A percentile compares a stretch with the other conserved stretches of the same genome.
These are phyloP conservation scores for Casuarina glauca DNA, from an alignment of 306 rosid species.

Conservation along the genomic window DNA sequence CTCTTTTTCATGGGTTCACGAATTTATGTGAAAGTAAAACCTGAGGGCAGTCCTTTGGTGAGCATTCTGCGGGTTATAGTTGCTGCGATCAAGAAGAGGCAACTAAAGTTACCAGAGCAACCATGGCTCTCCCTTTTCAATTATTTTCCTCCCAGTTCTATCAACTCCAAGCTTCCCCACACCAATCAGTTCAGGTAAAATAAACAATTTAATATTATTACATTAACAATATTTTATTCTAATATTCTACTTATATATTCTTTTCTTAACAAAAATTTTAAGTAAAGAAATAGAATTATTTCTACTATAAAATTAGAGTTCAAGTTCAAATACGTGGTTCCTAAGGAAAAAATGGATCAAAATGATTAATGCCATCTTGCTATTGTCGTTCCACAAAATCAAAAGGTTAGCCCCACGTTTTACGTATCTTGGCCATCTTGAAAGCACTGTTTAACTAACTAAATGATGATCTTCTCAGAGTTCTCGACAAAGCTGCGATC, in stretches of 20 bases:
- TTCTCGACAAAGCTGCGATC: conserved; percentile 80
- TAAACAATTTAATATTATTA: too few relatives aligned
- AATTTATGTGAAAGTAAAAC: conserved; percentile 69
- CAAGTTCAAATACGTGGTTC: too few relatives aligned
- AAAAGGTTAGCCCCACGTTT: too few relatives aligned
- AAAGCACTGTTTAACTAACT: neutral
- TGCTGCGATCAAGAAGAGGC: conserved; percentile 61
- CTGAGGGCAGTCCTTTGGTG: conserved; percentile 77
- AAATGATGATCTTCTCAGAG: conserved; percentile 31
- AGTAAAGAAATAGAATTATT: too few relatives aligned
- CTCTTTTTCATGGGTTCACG: conserved; percentile 69
- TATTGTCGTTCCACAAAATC: too few relatives aligned
- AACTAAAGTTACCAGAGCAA: conserved; percentile 43
- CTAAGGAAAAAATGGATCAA: too few relatives aligned
- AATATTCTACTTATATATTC: too few relatives aligned
- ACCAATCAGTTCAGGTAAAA: conserved; percentile 74
- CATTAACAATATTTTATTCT: too few relatives aligned
- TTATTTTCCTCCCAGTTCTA: conserved; percentile 48
- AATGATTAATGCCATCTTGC: too few relatives aligned
- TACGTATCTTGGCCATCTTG: too few relatives aligned
- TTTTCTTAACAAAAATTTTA: too few relatives aligned
- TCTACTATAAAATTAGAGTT: too few relatives aligned
- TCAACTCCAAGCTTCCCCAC: conserved; percentile 60
- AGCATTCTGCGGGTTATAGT: conserved; percentile 69
- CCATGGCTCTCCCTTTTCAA: conserved; percentile 59